A percentile compares a stretch with the other conserved stretches of the same genome.
phyloP scores from a whole-genome alignment of 78 protist species.

The Dictyostelium citrinum region DNA sequence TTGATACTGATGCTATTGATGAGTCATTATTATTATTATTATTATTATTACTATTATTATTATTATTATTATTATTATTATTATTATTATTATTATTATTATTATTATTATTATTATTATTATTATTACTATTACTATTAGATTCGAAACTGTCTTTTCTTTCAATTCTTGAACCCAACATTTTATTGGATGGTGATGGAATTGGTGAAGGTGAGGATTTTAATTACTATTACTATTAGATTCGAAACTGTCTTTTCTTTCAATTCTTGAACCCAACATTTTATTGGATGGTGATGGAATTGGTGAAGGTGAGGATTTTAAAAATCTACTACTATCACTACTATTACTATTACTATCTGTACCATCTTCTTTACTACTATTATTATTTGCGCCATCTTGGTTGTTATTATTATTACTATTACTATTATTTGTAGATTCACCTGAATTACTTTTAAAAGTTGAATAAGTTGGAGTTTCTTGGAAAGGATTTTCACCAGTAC shows the following conservation, averaged over 20 bases:
- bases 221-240: background rate
- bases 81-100: no score
- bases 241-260: background rate
- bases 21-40: background rate
- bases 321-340: conserved; percentile 1
- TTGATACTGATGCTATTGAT: background rate
- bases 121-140: background rate
- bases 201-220: conserved; percentile 15
- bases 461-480: conserved; percentile 53
- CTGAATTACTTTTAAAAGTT: background rate
- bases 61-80: no score
- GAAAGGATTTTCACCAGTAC: background rate
- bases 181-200: conserved; percentile 35
- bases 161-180: conserved; percentile 33
- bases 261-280: conserved; percentile 34
- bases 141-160: background rate
- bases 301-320: background rate
- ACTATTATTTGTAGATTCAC: background rate
- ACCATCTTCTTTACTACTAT: background rate
- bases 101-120: no score
- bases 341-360: background rate
- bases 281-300: conserved; percentile 35
- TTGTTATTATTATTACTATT: background rate
- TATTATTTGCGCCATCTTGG: background rate
- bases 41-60: no score